Evolutionary conservation across 352 stramenopile species (phyloP).

Genomic region (Phytophthora aleatoria): DNA sequence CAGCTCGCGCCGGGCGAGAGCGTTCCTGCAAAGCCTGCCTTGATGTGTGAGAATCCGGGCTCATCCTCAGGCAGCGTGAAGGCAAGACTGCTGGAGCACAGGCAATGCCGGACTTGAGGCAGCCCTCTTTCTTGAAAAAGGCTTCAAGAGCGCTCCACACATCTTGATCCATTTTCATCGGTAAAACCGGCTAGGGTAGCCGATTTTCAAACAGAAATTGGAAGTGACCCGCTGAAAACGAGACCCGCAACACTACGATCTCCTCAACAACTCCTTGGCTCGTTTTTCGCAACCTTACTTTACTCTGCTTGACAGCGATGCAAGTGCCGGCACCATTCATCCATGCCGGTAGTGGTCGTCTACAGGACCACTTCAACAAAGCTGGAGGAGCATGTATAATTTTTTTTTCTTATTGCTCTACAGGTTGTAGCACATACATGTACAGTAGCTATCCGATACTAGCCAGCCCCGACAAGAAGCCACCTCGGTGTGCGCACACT

Average conservation of each 20-base stretch:
- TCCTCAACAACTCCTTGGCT: slow-evolving; percentile 6
- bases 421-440: neutral
- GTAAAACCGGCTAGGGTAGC: slow-evolving; percentile 15
- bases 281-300: neutral
- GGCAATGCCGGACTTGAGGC: neutral
- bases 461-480: neutral
- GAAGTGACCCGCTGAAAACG: slow-evolving; percentile 1
- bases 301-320: slow-evolving; percentile 1
- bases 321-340: neutral
- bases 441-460: too few species aligned
- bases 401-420: neutral
- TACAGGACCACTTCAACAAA: neutral
- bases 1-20: slow-evolving; percentile 4
- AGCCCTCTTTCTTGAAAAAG: slow-evolving; percentile 1
- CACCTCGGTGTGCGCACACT: neutral
- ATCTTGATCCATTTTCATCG: slow-evolving; percentile 23
- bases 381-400: too few species aligned
- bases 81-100: neutral
- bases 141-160: slow-evolving; percentile 18
- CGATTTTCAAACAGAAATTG: neutral
- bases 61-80: slow-evolving; percentile 17
- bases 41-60: slow-evolving; percentile 17
- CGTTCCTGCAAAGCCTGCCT: slow-evolving; percentile 22
- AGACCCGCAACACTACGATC: slow-evolving; percentile 13
- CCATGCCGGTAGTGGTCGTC: too few species aligned